Evolutionary conservation across 768 basidiomycete genomes (phyloP).

Genomic region (Hypholoma sublateritium): DNA sequence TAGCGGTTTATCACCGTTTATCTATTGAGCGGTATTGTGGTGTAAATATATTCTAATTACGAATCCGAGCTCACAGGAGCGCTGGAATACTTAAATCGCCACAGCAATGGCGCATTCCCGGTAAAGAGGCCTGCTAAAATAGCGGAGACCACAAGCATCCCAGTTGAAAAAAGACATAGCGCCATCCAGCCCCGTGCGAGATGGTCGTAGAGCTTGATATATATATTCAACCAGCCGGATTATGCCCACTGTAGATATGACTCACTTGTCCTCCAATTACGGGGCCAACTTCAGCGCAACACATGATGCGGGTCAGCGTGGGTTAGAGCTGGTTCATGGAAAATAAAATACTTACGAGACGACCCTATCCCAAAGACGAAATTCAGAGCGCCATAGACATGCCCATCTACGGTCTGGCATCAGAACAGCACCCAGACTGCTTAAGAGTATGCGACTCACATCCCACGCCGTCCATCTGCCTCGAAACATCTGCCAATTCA

Average conservation of each 20-base stretch:
- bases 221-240: not conserved
- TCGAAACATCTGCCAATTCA: slow-evolving; percentile 64
- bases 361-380: slow-evolving; percentile 67
- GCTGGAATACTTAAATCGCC: slow-evolving; percentile 10
- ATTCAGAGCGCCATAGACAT: slow-evolving; percentile 76
- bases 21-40: not conserved
- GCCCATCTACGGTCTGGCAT: slow-evolving; percentile 50
- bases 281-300: slow-evolving; percentile 55
- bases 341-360: slow-evolving; percentile 39
- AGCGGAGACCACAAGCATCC: slow-evolving; percentile 37
- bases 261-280: slow-evolving; percentile 66
- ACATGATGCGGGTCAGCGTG: too few relatives aligned
- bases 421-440: not conserved
- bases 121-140: slow-evolving; percentile 43
- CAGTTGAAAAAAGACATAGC: slow-evolving; percentile 48
- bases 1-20: too few relatives aligned
- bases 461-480: slow-evolving; percentile 60
- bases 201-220: slow-evolving; percentile 57
- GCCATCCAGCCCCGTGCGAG: slow-evolving; percentile 58
- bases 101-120: slow-evolving; percentile 44
- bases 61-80: not conserved
- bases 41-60: not conserved
- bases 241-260: not conserved
- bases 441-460: slow-evolving; percentile 41
- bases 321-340: slow-evolving; percentile 1